These are phyloP conservation scores for Globisporangium paddicum DNA, from an alignment of 352 stramenopile species.

Conservation along the genomic window DNA sequence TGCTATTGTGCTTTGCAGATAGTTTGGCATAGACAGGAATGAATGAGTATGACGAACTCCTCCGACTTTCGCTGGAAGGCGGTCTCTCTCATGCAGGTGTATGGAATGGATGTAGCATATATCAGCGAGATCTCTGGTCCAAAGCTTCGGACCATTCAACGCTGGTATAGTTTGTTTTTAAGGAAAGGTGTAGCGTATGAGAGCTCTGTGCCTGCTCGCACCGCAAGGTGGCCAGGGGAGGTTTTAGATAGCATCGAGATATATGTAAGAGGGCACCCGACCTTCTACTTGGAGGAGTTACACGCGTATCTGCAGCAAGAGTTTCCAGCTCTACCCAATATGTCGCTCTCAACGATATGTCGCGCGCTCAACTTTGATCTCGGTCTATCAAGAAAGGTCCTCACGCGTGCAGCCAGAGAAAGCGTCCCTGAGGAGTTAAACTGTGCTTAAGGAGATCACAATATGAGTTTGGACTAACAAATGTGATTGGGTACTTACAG, in stretches of 20 bases:
- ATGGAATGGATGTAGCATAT: neutral
- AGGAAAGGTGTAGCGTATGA: neutral
- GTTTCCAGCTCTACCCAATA: neutral
- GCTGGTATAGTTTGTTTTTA: neutral
- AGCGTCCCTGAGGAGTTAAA: too few relatives aligned
- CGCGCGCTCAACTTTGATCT: neutral
- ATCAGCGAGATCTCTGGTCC: neutral
- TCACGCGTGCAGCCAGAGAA: too few relatives aligned
- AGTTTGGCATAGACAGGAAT: too few relatives aligned
- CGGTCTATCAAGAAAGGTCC: too few relatives aligned
- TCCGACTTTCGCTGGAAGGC: too few relatives aligned
- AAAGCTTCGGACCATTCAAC: neutral
- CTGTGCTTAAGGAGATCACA: too few relatives aligned
- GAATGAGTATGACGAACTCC: too few relatives aligned
- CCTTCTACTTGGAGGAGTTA: neutral
- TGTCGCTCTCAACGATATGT: neutral
- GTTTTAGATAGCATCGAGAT: neutral
- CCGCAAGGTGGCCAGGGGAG: neutral
- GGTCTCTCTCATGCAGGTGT: neutral
- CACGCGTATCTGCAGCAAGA: neutral
- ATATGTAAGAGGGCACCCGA: neutral
- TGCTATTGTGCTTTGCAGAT: neutral
- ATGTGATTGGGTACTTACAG: too few relatives aligned
- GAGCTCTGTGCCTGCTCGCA: neutral
- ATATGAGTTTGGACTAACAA: too few relatives aligned